These are phyloP conservation scores for Oryza officinalis DNA, from an alignment of 176 grass and related monocot genomes.

Conservation along the genomic window DNA sequence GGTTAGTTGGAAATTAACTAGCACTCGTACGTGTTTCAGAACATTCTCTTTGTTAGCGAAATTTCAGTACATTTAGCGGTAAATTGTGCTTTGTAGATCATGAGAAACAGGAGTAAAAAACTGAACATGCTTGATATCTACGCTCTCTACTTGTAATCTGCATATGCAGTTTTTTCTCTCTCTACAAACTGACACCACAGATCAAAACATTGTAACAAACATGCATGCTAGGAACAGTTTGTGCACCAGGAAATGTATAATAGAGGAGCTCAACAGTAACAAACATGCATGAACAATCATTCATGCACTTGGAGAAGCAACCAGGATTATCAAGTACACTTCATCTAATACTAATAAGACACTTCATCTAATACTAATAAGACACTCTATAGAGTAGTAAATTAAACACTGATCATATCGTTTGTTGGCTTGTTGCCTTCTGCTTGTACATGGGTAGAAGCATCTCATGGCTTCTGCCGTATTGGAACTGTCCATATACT, in stretches of 20 bases:
- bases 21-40: background rate
- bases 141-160: background rate
- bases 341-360: constrained; percentile 14
- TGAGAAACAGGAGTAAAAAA: background rate
- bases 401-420: background rate
- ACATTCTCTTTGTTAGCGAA: background rate
- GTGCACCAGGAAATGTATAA: too few species aligned
- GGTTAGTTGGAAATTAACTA: background rate
- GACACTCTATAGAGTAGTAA: background rate
- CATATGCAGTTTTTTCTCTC: background rate
- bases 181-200: background rate
- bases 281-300: background rate
- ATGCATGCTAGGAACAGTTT: background rate
- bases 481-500: background rate
- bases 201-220: background rate
- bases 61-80: background rate
- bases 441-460: constrained; percentile 14
- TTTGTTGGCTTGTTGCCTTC: background rate
- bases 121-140: background rate
- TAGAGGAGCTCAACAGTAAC: too few species aligned
- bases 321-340: too few species aligned
- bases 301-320: background rate
- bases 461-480: background rate
- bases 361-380: background rate
- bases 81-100: background rate